Base-by-base conservation (phyloP, 2,329 filamentous ascomycete species). In the Fusarium ambrosium region DNA sequence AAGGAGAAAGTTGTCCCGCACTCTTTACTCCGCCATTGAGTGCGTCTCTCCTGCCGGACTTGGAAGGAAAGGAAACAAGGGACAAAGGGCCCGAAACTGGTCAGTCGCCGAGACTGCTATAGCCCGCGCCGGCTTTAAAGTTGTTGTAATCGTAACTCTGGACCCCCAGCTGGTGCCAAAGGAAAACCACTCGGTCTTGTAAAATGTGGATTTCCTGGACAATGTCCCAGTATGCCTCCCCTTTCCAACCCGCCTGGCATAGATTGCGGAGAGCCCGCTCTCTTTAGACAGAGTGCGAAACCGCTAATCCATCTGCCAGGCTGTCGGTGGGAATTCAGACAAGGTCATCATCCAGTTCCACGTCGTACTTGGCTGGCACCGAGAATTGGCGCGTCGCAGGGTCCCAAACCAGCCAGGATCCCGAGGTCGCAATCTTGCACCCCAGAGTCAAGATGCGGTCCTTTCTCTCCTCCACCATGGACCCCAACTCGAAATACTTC, bases 361-460 rank as follows among this genome's bases (percentile, higher is more conserved):
- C 75, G 11, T 87, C 83, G 45, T 84, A 87, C 11, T 82, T 75
- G 0, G 79, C 58, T 0, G 78, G 69, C 0, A 87, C 85, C 0
- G 80, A 78, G 63, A 91, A 91, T 1, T 71, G 73, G 6, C 83
- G 81, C 0, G 70, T 53, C 0, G 67, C 48, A 0, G 78, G 67
- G 60, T 89, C 81, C 76, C 89, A 91, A 1, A 75, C 72, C 0
- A 91, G 77, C 84, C 87, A 89, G 27, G 83, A 84, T 2, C 81
- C 81, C 0, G 75, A 64, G 3, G 76, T 74, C 0, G 88, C 85
- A 6, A 92, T 84, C 8, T 81, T 84, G 55, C 86, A 84, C 0
- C 87, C 90, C 0, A 92, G 80, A 84, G 89, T 92, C 0, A 93
- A 78, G 0, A 92, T 87, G 0, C 92, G 85, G 62, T 90, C 89